Percentiles rank a stretch among this genome's conserved stretches.
These are phyloP conservation scores for Hymenoscyphus repandus DNA, from an alignment of 2,329 filamentous ascomycete genomes.

Conservation along the genomic window DNA sequence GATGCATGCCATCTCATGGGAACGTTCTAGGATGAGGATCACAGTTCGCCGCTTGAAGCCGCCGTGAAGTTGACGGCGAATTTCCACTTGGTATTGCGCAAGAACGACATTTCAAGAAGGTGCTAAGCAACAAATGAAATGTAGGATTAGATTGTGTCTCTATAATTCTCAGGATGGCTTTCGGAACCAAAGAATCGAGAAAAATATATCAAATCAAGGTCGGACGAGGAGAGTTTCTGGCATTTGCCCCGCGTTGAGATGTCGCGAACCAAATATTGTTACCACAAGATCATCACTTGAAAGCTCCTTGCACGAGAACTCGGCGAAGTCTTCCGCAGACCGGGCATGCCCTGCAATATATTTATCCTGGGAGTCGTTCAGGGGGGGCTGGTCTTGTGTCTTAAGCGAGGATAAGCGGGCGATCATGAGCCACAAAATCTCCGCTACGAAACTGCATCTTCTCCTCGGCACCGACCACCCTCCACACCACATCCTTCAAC, in stretches of 20 bases:
- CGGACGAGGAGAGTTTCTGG: not conserved
- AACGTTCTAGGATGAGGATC: not conserved
- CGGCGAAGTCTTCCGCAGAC: not conserved
- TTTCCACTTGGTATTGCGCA: conserved; percentile 1
- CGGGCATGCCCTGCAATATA: not conserved
- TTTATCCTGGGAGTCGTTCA: not conserved
- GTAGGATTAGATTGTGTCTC: not conserved
- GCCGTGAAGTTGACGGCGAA: not conserved
- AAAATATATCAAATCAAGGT: not conserved
- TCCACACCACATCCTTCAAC: conserved; percentile 2
- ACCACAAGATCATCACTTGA: not conserved
- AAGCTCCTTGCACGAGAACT: not conserved
- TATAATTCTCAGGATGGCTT: not conserved
- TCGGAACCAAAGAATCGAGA: not conserved
- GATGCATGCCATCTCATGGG: not conserved
- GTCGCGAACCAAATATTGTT: too few relatives aligned
- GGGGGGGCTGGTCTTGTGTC: not conserved
- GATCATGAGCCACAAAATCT: not conserved
- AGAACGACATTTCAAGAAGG: not conserved
- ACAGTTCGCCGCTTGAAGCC: not conserved
- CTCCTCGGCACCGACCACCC: not conserved
- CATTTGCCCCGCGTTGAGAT: too few relatives aligned
- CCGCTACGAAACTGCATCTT: not conserved
- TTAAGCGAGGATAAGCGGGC: conserved; percentile 1
- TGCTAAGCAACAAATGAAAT: not conserved